These are phyloP conservation scores for Leccinum uliginosum DNA, from an alignment of 768 basidiomycete species.

Conservation along the genomic window DNA sequence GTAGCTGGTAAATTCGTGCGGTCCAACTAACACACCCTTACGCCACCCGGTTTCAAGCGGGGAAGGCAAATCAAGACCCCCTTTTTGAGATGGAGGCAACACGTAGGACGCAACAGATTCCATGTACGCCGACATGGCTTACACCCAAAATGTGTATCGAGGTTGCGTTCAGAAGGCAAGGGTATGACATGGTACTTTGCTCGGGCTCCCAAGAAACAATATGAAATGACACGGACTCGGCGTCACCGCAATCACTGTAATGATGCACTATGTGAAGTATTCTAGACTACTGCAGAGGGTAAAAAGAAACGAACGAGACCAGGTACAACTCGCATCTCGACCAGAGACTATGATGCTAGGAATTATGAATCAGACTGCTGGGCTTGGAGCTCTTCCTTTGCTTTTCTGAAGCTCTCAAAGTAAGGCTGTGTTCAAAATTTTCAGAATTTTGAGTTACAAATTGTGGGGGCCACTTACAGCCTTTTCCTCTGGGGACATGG, in stretches of 20 bases:
- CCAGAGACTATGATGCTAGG: background rate
- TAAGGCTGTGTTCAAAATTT: slow-evolving; percentile 14
- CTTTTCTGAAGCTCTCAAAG: slow-evolving; percentile 13
- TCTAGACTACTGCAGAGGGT: background rate
- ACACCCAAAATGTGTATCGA: background rate
- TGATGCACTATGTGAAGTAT: slow-evolving; percentile 10
- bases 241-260: slow-evolving; percentile 5
- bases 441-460: background rate
- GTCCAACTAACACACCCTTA: too few relatives aligned
- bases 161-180: background rate
- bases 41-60: too few relatives aligned
- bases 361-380: slow-evolving; percentile 5
- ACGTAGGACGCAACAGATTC: too few relatives aligned
- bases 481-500: slow-evolving; percentile 31
- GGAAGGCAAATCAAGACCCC: too few relatives aligned
- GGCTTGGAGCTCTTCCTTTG: slow-evolving; percentile 11
- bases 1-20: too few relatives aligned
- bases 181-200: slow-evolving; percentile 4
- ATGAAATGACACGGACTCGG: slow-evolving; percentile 1
- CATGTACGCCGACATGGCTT: background rate
- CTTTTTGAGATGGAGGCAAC: too few relatives aligned
- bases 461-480: slow-evolving; percentile 14
- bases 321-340: slow-evolving; percentile 1
- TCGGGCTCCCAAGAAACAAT: background rate
- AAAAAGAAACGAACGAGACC: slow-evolving; percentile 1